Percentiles rank a stretch among this genome's conserved stretches.
These are phyloP conservation scores for Podospora conica DNA, from an alignment of 495 filamentous ascomycete genomes.

Conservation along the genomic window DNA sequence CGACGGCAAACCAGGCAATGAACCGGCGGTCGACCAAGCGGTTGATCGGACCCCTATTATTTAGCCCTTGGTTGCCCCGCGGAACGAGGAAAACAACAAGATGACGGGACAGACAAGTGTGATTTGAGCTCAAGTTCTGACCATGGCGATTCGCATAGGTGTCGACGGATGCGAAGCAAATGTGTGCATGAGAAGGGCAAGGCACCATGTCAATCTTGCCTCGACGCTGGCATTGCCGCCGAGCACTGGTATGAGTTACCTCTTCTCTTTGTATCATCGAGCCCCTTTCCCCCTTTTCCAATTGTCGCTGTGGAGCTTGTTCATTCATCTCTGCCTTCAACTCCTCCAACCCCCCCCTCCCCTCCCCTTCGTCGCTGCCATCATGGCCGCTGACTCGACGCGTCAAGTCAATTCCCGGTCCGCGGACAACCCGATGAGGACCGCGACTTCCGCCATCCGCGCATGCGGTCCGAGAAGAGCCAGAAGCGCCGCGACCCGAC, in stretches of 20 bases:
- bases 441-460: conserved; percentile 43
- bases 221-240: conserved; percentile 35
- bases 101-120: background rate
- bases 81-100: background rate
- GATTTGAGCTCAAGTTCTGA: background rate
- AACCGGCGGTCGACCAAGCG: background rate
- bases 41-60: background rate
- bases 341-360: background rate
- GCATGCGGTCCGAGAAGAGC: conserved; percentile 37
- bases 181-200: conserved; percentile 40
- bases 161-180: conserved; percentile 46
- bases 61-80: background rate
- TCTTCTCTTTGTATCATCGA: background rate
- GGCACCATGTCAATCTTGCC: conserved; percentile 39
- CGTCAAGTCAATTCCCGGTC: conserved; percentile 35
- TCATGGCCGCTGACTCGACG: conserved; percentile 4
- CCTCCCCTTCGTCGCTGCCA: background rate
- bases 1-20: background rate
- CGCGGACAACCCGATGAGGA: conserved; percentile 41
- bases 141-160: conserved; percentile 27
- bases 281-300: background rate
- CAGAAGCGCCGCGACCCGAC: conserved; percentile 27
- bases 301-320: background rate
- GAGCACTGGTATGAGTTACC: conserved; percentile 38
- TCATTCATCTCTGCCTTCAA: background rate